phyloP scores from a whole-genome alignment of 1,284 basidiomycete genomes.

The Apiotrichum montevideense region DNA sequence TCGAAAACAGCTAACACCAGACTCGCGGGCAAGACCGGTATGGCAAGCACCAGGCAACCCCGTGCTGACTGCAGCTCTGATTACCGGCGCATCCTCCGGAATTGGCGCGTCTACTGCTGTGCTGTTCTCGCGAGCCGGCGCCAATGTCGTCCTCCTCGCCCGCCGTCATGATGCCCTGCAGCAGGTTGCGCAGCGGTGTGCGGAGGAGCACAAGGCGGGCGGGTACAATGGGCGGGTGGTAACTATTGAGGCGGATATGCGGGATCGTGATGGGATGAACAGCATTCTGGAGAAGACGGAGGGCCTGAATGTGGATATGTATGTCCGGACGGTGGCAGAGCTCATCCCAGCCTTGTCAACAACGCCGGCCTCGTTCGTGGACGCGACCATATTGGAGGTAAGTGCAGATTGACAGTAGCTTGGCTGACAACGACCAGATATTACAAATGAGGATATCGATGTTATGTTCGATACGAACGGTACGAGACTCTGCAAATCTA shows the following conservation, averaged over 20 bases:
- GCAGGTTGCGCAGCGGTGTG: slow-evolving; percentile 28
- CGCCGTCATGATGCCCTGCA: slow-evolving; percentile 33
- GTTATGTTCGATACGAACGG: slow-evolving; percentile 85
- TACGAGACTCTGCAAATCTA: slow-evolving; percentile 6
- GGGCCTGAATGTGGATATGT: slow-evolving; percentile 40
- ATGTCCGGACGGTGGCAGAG: slow-evolving; percentile 7
- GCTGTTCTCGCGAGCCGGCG: slow-evolving; percentile 37
- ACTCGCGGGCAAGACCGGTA: slow-evolving; percentile 32
- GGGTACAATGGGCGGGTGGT: slow-evolving; percentile 29
- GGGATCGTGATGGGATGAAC: slow-evolving; percentile 27
- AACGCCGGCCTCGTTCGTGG: slow-evolving; percentile 47
- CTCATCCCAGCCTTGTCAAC: slow-evolving; percentile 40
- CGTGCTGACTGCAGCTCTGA: slow-evolving; percentile 27
- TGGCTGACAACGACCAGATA: slow-evolving; percentile 17
- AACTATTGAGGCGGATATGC: slow-evolving; percentile 36
- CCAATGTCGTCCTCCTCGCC: slow-evolving; percentile 40
- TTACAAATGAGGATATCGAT: slow-evolving; percentile 41
- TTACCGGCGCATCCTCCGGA: slow-evolving; percentile 42
- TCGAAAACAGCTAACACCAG: not conserved
- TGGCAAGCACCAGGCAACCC: not conserved
- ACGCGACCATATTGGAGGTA: slow-evolving; percentile 40
- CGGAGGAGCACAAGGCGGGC: slow-evolving; percentile 21
- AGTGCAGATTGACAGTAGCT: not conserved
- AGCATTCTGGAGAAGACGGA: slow-evolving; percentile 24
- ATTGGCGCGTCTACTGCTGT: slow-evolving; percentile 42